Conservation (phyloP, 2,329 filamentous ascomycete species). For the Nemania diffusa region DNA sequence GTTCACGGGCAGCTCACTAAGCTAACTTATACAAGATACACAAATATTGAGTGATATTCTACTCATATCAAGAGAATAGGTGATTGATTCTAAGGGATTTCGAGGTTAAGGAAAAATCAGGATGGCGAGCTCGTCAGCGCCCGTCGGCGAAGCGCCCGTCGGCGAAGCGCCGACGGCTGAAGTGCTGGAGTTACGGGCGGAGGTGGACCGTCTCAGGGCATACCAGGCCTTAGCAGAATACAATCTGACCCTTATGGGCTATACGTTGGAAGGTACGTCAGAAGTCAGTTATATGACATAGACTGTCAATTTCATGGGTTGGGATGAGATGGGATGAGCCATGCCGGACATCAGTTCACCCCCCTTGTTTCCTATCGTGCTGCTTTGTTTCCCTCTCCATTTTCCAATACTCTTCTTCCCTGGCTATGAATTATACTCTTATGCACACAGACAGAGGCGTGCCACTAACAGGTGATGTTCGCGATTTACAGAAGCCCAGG, state of each 20-base stretch:
- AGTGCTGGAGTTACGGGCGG: slow-evolving; percentile 2
- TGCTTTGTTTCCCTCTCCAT: neutral
- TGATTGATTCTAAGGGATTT: neutral
- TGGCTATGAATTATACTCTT: neutral
- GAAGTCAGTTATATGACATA: neutral
- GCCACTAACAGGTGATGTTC: slow-evolving; percentile 16
- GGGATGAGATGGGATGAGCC: neutral
- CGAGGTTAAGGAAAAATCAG: slow-evolving; percentile 6
- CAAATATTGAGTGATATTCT: neutral
- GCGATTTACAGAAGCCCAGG: slow-evolving; percentile 13
- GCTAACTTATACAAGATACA: neutral
- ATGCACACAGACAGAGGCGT: neutral
- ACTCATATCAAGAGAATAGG: neutral
- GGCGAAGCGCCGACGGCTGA: neutral
- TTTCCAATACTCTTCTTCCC: neutral
- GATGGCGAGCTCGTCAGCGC: slow-evolving; percentile 19
- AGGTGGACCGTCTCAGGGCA: slow-evolving; percentile 23
- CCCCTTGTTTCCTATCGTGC: neutral
- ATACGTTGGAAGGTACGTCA: slow-evolving; percentile 30
- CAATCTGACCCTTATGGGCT: slow-evolving; percentile 23
- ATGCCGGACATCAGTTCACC: neutral
- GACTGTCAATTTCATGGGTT: neutral
- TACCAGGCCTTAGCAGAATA: slow-evolving; percentile 24
- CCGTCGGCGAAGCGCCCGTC: too few species aligned
- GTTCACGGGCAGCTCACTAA: slow-evolving; percentile 4